Evolutionary conservation across 345 rosid genomes (phyloP).

Genomic region (Eucalyptus brandiana): DNA sequence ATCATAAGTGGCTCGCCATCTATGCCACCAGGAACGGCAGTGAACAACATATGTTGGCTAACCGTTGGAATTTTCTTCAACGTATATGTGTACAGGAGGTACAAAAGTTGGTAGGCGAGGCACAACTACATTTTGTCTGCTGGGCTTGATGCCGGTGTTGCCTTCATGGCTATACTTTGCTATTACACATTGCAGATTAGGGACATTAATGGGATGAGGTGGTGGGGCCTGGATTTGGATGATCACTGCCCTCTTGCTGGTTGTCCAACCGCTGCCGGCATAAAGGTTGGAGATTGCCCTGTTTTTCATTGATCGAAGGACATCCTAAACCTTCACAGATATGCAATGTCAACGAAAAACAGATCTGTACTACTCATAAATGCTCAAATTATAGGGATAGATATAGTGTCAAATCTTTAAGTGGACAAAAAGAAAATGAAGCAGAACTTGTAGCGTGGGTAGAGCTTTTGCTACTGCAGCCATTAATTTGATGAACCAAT

Average conservation of each 20-base stretch:
- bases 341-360: not conserved
- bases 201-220: conserved; percentile 18
- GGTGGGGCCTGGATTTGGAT: conserved; percentile 37
- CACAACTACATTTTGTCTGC: conserved; percentile 36
- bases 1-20: conserved; percentile 10
- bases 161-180: conserved; percentile 30
- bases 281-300: conserved; percentile 27
- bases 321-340: not conserved
- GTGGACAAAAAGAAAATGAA: not conserved
- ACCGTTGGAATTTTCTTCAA: conserved; percentile 21
- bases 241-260: conserved; percentile 39
- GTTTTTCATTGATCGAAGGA: not conserved
- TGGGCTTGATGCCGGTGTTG: conserved; percentile 43
- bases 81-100: conserved; percentile 8
- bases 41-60: conserved; percentile 23
- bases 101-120: conserved; percentile 42
- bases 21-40: conserved; percentile 17
- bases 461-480: not conserved
- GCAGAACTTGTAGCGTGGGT: not conserved
- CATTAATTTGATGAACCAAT: not conserved
- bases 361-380: not conserved
- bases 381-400: not conserved
- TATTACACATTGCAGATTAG: conserved; percentile 18
- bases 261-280: conserved; percentile 31
- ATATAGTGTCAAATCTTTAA: not conserved